Evolutionary conservation across 768 basidiomycete species (phyloP).

Genomic region (Austroboletus eburneus): DNA sequence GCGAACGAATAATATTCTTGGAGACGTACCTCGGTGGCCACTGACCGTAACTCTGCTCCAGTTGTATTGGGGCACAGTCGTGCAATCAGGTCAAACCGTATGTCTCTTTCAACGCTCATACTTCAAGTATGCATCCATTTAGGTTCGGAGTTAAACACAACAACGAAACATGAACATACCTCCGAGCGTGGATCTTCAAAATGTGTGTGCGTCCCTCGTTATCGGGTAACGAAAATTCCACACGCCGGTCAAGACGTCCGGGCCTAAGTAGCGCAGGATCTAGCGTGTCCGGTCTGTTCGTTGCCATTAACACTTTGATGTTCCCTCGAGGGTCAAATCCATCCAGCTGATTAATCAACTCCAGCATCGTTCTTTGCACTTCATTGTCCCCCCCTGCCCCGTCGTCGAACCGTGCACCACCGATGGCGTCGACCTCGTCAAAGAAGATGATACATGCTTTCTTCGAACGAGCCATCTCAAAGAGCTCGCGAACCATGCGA

Average conservation of each 20-base stretch:
- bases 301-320: conserved; percentile 99
- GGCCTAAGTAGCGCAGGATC: conserved; percentile 96
- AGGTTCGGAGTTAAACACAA: neutral
- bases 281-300: conserved; percentile 97
- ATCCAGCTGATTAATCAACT: conserved; percentile 97
- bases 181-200: conserved; percentile 92
- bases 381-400: conserved; percentile 99
- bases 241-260: conserved; percentile 93
- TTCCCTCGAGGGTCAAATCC: conserved; percentile 99
- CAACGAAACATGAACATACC: conserved; percentile 42
- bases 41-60: conserved; percentile 95
- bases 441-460: conserved; percentile 99
- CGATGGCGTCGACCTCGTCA: conserved; percentile 97
- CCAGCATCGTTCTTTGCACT: conserved; percentile 98
- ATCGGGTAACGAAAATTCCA: conserved; percentile 94
- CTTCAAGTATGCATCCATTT: conserved; percentile 36
- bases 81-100: conserved; percentile 96
- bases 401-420: conserved; percentile 97
- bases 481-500: conserved; percentile 96
- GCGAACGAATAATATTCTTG: conserved; percentile 36
- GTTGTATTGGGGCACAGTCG: conserved; percentile 97
- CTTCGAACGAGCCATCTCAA: conserved; percentile 98
- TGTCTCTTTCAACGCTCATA: conserved; percentile 96
- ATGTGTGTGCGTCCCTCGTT: conserved; percentile 96
- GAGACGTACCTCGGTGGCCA: conserved; percentile 81